Conservation (phyloP, 768 basidiomycete genomes). For the Lactarius evosmus region DNA sequence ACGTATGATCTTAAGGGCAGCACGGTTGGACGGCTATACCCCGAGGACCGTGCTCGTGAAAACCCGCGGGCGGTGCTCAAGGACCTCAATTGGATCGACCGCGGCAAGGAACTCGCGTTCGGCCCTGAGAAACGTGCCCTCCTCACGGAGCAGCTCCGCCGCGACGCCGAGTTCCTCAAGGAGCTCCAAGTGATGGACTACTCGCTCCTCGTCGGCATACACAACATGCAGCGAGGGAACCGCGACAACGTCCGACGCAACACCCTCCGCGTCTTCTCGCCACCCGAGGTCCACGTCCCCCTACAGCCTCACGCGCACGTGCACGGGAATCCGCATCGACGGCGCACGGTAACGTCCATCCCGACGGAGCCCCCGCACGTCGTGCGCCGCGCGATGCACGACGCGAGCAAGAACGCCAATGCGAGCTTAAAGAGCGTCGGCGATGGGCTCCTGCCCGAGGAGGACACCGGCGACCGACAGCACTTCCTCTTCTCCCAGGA, state of each 20-base stretch:
- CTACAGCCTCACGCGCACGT: conserved; percentile 55
- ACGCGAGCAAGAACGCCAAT: conserved; percentile 62
- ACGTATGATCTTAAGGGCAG: conserved; percentile 97
- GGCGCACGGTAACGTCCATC: conserved; percentile 31
- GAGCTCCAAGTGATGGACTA: conserved; percentile 93
- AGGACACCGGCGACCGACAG: conserved; percentile 59
- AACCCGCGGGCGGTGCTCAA: conserved; percentile 91
- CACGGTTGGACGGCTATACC: conserved; percentile 82
- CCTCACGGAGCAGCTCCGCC: conserved; percentile 83
- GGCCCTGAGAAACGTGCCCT: conserved; percentile 94
- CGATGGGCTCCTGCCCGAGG: conserved; percentile 56
- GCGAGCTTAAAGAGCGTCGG: conserved; percentile 29
- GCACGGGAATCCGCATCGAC: not conserved
- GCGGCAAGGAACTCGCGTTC: conserved; percentile 73
- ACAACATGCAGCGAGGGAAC: conserved; percentile 88
- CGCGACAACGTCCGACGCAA: conserved; percentile 87
- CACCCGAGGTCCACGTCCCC: conserved; percentile 56
- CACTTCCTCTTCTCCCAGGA: conserved; percentile 95
- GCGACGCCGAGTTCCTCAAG: conserved; percentile 86
- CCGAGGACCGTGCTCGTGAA: conserved; percentile 71
- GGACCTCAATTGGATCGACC: conserved; percentile 94
- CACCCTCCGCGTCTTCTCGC: conserved; percentile 89
- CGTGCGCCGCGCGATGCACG: conserved; percentile 80
- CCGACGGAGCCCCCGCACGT: conserved; percentile 73
- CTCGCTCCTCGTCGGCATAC: conserved; percentile 89